These are phyloP conservation scores for Claviceps humidiphila DNA, from an alignment of 2,329 filamentous ascomycete genomes.

Conservation along the genomic window DNA sequence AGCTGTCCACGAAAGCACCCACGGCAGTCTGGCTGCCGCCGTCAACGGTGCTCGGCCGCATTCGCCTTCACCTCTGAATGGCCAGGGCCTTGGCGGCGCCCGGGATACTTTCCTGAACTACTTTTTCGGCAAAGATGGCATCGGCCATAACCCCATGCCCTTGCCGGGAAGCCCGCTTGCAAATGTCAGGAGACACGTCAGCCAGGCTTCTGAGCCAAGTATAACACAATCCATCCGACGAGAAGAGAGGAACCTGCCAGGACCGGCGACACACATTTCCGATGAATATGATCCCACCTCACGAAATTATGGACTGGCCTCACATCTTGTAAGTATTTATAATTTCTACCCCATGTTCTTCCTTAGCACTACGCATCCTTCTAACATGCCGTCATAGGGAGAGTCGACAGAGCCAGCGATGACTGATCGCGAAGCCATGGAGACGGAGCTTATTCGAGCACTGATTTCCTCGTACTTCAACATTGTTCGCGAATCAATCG, in stretches of 20 bases:
- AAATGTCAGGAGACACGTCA: conserved; percentile 49
- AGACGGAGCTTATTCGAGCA: conserved; percentile 92
- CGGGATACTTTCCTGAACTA: conserved; percentile 94
- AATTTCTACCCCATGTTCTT: neutral
- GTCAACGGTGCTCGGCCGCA: conserved; percentile 44
- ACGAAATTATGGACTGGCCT: conserved; percentile 28
- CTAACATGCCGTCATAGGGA: conserved; percentile 25
- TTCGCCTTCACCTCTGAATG: conserved; percentile 42
- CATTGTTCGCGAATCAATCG: conserved; percentile 96
- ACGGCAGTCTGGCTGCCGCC: conserved; percentile 45
- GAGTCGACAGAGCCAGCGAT: conserved; percentile 67
- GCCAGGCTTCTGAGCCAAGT: conserved; percentile 65
- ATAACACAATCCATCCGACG: conserved; percentile 75
- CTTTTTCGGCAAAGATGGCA: conserved; percentile 93
- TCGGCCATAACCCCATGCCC: conserved; percentile 23
- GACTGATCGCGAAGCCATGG: conserved; percentile 90
- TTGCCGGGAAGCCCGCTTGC: conserved; percentile 20
- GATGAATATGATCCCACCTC: conserved; percentile 31
- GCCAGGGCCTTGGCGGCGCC: conserved; percentile 46
- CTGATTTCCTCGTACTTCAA: conserved; percentile 98
- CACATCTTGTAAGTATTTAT: conserved; percentile 43
- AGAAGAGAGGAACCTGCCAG: conserved; percentile 43
- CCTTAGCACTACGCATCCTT: no score
- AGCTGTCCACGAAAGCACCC: conserved; percentile 55
- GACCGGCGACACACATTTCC: conserved; percentile 29